Percentiles rank a stretch among this genome's conserved stretches.
phyloP scores from a whole-genome alignment of 805 yeast species.

The Suhomyces faveliae region DNA sequence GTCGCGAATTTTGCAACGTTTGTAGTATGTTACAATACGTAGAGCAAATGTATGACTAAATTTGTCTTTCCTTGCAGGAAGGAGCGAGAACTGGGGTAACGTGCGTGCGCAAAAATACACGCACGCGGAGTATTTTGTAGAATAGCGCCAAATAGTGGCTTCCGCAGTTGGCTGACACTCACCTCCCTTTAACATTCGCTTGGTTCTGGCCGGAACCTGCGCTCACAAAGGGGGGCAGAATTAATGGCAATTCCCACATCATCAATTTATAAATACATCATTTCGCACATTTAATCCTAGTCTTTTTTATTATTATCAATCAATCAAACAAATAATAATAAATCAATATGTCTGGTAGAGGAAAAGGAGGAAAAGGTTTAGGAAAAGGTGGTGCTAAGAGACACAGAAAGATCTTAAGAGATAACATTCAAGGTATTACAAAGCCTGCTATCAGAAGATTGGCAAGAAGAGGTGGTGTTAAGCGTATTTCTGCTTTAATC shows the following conservation, averaged over 20 bases:
- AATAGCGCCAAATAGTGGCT: not conserved
- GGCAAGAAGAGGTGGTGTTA: constrained; percentile 99
- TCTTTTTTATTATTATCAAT: constrained; percentile 20
- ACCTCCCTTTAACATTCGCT: not conserved
- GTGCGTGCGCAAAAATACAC: constrained; percentile 1
- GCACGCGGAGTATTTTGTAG: not conserved
- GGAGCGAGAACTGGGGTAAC: not conserved
- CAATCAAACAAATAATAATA: constrained; percentile 4
- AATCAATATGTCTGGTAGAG: constrained; percentile 88
- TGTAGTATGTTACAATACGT: not conserved
- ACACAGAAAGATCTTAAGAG: constrained; percentile 99
- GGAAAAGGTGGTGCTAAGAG: constrained; percentile 99
- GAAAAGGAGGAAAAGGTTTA: constrained; percentile 99
- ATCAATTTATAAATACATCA: constrained; percentile 6
- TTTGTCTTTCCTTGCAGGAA: not conserved
- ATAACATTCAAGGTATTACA: constrained; percentile 99
- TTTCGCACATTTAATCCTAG: constrained; percentile 8
- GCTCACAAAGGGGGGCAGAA: not conserved
- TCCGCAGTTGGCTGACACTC: not conserved
- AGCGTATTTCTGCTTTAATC: constrained; percentile 98
- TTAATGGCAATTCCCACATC: constrained; percentile 1
- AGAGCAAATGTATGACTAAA: not conserved
- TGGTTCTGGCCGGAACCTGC: constrained; percentile 2
- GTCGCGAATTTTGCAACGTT: not conserved
- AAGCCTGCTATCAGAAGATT: constrained; percentile 99